These are phyloP conservation scores for Tremellales sp. DNA, from an alignment of 1,284 basidiomycete genomes.

Conservation along the genomic window DNA sequence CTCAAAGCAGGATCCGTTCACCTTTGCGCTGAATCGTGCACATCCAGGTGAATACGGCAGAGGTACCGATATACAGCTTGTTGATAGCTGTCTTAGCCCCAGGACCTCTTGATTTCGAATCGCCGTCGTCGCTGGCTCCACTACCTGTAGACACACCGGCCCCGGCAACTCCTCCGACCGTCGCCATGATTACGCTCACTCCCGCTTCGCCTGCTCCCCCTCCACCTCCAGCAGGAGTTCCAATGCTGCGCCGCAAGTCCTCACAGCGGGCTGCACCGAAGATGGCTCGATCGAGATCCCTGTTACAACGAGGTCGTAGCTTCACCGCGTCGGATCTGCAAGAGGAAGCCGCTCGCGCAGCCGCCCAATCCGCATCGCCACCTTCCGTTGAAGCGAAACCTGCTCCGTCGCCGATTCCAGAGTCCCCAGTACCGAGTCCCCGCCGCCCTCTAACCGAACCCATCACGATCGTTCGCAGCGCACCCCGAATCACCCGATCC, in stretches of 20 bases:
- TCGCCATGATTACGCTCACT: slow-evolving; percentile 18
- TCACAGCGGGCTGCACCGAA: slow-evolving; percentile 2
- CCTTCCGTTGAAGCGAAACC: slow-evolving; percentile 15
- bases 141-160: slow-evolving; percentile 6
- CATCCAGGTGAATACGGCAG: slow-evolving; percentile 6
- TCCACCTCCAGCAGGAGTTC: slow-evolving; percentile 2
- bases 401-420: slow-evolving; percentile 9
- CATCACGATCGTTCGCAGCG: background rate
- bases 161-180: background rate
- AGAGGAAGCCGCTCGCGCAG: slow-evolving; percentile 14
- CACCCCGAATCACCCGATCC: background rate
- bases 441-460: background rate
- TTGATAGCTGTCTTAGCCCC: too few relatives aligned
- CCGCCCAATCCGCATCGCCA: slow-evolving; percentile 3
- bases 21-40: background rate
- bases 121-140: too few relatives aligned
- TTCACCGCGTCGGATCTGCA: slow-evolving; percentile 47
- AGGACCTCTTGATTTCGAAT: too few relatives aligned
- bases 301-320: slow-evolving; percentile 43
- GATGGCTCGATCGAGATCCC: slow-evolving; percentile 24
- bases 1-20: slow-evolving; percentile 25
- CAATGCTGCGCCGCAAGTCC: slow-evolving; percentile 19
- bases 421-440: background rate
- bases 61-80: too few relatives aligned
- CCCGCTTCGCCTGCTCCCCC: slow-evolving; percentile 27